These are phyloP conservation scores for Eucommia ulmoides DNA, from an alignment of 257 asterid species.

Conservation along the genomic window DNA sequence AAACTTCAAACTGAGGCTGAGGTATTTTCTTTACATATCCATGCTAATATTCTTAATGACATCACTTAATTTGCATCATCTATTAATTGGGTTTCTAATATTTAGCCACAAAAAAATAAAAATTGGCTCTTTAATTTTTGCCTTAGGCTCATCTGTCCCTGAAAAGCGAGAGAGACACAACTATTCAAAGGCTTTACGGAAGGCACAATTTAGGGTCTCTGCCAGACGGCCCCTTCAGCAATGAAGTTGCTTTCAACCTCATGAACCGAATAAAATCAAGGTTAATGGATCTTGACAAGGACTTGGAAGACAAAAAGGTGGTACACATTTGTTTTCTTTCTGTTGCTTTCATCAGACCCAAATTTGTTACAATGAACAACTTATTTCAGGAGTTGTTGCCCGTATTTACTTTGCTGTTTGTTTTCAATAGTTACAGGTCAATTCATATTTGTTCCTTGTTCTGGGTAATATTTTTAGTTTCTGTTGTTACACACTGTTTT, in stretches of 20 bases:
- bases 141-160: conserved; percentile 43
- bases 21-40: conserved; percentile 27
- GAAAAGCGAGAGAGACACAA: conserved; percentile 66
- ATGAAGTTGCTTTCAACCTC: conserved; percentile 64
- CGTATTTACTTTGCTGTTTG: no score
- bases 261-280: conserved; percentile 44
- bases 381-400: no score
- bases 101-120: no score
- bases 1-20: conserved; percentile 64
- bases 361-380: no score
- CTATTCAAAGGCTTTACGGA: conserved; percentile 36
- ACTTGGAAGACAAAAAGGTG: conserved; percentile 73
- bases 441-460: no score
- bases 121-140: conserved; percentile 16
- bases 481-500: no score
- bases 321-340: conserved; percentile 7
- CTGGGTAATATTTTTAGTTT: no score
- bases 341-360: conserved; percentile 10
- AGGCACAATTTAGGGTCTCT: conserved; percentile 67
- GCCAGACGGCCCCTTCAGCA: conserved; percentile 47
- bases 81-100: conserved; percentile 10
- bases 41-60: conserved; percentile 10
- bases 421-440: no score
- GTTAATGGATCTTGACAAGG: conserved; percentile 41
- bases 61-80: conserved; percentile 9